These are phyloP conservation scores for Aspergillus pseudoterreus DNA, from an alignment of 2,329 filamentous ascomycete genomes.

Conservation along the genomic window DNA sequence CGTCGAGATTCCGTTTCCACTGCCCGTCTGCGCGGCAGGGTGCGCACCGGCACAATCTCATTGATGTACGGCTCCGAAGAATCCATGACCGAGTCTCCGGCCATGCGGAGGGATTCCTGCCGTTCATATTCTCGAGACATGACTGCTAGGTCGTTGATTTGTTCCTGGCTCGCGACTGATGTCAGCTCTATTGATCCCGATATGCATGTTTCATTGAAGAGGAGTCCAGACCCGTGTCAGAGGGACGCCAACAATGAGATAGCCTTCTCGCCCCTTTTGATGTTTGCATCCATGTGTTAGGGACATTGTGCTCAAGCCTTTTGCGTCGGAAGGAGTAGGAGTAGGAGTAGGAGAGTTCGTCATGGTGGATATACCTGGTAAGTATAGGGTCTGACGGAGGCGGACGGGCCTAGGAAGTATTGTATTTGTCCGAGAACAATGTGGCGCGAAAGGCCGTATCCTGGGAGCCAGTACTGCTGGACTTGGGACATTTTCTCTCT, in stretches of 20 bases:
- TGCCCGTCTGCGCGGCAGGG: slow-evolving; percentile 27
- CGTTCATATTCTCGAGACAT: slow-evolving; percentile 48
- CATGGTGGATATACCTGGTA: slow-evolving; percentile 38
- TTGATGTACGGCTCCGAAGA: slow-evolving; percentile 40
- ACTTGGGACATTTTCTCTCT: slow-evolving; percentile 30
- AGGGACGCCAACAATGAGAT: slow-evolving; percentile 44
- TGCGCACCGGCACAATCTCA: slow-evolving; percentile 37
- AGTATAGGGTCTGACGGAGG: slow-evolving; percentile 45
- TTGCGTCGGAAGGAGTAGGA: not conserved
- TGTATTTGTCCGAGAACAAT: slow-evolving; percentile 48
- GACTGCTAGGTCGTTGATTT: slow-evolving; percentile 48
- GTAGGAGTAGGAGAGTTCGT: not conserved
- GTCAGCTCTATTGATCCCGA: not conserved
- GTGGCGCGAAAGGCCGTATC: slow-evolving; percentile 47
- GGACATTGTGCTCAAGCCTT: slow-evolving; percentile 6
- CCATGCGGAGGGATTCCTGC: slow-evolving; percentile 46
- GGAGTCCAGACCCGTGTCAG: slow-evolving; percentile 40
- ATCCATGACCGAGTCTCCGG: slow-evolving; percentile 22
- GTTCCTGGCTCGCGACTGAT: slow-evolving; percentile 31
- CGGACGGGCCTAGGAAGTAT: slow-evolving; percentile 46
- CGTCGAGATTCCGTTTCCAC: slow-evolving; percentile 29
- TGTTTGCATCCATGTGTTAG: slow-evolving; percentile 22
- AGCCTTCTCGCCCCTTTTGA: slow-evolving; percentile 46
- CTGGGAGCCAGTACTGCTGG: slow-evolving; percentile 48
- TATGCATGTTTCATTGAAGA: not conserved